Conservation (phyloP, 495 filamentous ascomycete species). For the Hypomontagnella monticulosa region DNA sequence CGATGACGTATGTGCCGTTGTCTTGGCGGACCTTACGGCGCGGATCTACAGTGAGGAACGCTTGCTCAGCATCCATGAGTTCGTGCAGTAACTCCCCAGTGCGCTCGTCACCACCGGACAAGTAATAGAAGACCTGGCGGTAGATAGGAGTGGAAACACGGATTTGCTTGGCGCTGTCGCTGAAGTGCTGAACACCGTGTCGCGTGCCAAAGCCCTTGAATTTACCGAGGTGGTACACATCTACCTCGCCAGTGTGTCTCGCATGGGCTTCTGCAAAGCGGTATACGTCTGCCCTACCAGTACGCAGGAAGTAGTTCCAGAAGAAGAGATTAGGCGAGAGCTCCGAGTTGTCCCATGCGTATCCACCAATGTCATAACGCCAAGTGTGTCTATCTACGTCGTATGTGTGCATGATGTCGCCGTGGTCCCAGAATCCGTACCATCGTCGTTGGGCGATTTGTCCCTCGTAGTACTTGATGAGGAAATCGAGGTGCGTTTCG, state of each 20-base stretch:
- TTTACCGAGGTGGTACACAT: slow-evolving; percentile 59
- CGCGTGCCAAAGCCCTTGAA: slow-evolving; percentile 61
- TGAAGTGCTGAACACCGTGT: slow-evolving; percentile 63
- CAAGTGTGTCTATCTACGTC: slow-evolving; percentile 59
- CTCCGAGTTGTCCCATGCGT: slow-evolving; percentile 65
- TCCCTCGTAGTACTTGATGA: slow-evolving; percentile 56
- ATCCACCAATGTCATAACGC: slow-evolving; percentile 63
- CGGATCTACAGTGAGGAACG: slow-evolving; percentile 56
- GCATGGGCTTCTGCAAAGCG: slow-evolving; percentile 60
- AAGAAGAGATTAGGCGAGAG: slow-evolving; percentile 62
- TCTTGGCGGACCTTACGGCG: slow-evolving; percentile 59
- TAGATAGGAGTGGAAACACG: slow-evolving; percentile 59
- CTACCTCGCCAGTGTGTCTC: slow-evolving; percentile 61
- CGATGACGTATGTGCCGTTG: slow-evolving; percentile 47
- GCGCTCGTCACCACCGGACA: slow-evolving; percentile 58
- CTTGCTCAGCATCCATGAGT: slow-evolving; percentile 52
- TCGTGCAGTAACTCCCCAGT: slow-evolving; percentile 56
- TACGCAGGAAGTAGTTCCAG: slow-evolving; percentile 63
- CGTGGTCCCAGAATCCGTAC: slow-evolving; percentile 64
- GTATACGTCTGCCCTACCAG: slow-evolving; percentile 56
- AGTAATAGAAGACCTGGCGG: slow-evolving; percentile 57
- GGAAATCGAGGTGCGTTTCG: slow-evolving; percentile 54
- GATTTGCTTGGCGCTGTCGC: slow-evolving; percentile 61
- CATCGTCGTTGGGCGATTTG: slow-evolving; percentile 58
- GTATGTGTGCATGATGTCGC: slow-evolving; percentile 63